Evolutionary conservation across 345 rosid genomes (phyloP), one percentile per base, ranked within the genome.

Genomic region (Combretum micranthum): DNA sequence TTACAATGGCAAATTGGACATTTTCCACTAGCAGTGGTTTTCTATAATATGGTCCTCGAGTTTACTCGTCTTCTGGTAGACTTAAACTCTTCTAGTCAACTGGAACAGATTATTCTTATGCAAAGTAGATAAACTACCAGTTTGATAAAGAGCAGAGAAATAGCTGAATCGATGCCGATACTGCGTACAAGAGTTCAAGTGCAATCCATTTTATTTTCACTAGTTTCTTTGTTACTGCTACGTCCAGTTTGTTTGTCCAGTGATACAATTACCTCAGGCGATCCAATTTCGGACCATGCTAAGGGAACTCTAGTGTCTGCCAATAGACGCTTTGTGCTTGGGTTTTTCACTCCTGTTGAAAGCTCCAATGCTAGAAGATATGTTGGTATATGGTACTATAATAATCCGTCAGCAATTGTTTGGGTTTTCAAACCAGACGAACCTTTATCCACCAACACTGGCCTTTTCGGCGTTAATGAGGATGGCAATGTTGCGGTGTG

Each of bases 371-470:
- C 16, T 44, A 26, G 57, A 62, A 65, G 80, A 44, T 79, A 79
- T 44, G 42, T 79, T 4, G 87, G 81, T 7, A 66, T 82, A 37
- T 79, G 88, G 85, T 69, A 57, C 54, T 19, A 68, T 54, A 9
- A 54, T 12, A 42, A 62, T 18, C 75, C 75, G 56, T 50, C 15
- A 6, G 64, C 57, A 22, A 46, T 77, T 53, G 74, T 77, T 2
- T 83, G 81, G 84, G 75, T 82, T 46, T 83, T 83, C 32, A 77
- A 73, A n/a, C 50, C 79, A 22, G 66, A 70, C 23, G 4, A 53
- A 0, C 87, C 79, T 2, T 54, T 77, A 51, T 16, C 8, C 2
- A 68, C 56, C 14, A 16, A 3, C 21, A 44, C 25, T 0, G 64
- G 71, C 7, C 20, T 12, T 57, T 19, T 79, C 26, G 39, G 13